Conservation (phyloP, 192 early-diverging fungal species). For the Powellomyces hirtus region DNA sequence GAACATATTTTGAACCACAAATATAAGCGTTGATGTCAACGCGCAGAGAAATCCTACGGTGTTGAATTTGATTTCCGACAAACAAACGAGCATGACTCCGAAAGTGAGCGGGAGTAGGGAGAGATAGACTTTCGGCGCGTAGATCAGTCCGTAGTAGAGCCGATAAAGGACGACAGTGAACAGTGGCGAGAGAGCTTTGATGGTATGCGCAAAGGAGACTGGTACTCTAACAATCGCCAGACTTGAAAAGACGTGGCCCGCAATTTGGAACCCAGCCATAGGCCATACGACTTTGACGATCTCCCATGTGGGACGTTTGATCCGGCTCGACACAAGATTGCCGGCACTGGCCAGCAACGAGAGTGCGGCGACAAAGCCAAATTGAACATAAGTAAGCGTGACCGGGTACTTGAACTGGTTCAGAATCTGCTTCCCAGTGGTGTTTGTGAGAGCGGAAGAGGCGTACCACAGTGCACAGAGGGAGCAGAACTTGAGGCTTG, state of each 20-base stretch:
- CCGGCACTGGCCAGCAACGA: constrained; percentile 37
- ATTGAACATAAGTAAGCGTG: constrained; percentile 82
- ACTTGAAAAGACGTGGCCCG: constrained; percentile 78
- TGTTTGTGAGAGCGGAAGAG: constrained; percentile 80
- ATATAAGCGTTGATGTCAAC: constrained; percentile 71
- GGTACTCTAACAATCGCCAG: constrained; percentile 76
- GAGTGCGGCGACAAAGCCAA: constrained; percentile 70
- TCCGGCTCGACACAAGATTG: constrained; percentile 29
- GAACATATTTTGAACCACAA: constrained; percentile 86
- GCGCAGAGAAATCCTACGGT: constrained; percentile 73
- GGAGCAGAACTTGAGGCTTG: constrained; percentile 49
- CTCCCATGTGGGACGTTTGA: constrained; percentile 51
- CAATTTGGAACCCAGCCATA: constrained; percentile 75
- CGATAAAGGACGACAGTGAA: constrained; percentile 82
- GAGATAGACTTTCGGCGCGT: constrained; percentile 70
- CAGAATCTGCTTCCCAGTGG: constrained; percentile 78
- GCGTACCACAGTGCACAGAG: constrained; percentile 79
- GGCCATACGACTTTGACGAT: constrained; percentile 68
- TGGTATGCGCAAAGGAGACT: constrained; percentile 83
- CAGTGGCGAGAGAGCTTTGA: constrained; percentile 79
- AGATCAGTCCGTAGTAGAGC: constrained; percentile 63
- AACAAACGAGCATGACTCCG: constrained; percentile 89
- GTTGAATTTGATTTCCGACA: constrained; percentile 67
- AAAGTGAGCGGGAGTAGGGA: constrained; percentile 75
- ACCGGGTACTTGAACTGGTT: constrained; percentile 75